phyloP scores from a whole-genome alignment of 2,329 filamentous ascomycete species.

The Ascomycota sp. region DNA sequence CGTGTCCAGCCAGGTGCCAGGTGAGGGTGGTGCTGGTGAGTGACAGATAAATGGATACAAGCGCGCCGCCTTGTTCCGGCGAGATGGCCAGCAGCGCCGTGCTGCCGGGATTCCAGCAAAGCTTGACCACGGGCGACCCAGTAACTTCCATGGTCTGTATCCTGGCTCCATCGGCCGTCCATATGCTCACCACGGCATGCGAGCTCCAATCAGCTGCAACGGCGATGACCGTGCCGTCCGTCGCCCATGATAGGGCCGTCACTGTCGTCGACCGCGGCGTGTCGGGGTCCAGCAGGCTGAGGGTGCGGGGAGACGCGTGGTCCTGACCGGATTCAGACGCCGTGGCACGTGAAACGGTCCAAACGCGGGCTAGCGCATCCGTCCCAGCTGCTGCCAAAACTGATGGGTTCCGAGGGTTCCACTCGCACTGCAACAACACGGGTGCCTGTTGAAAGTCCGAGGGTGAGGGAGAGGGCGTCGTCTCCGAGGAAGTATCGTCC shows the following conservation, averaged over 20 bases:
- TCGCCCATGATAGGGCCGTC: slow-evolving; percentile 40
- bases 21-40: slow-evolving; percentile 22
- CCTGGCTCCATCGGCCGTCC: slow-evolving; percentile 29
- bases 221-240: slow-evolving; percentile 33
- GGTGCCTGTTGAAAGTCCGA: slow-evolving; percentile 29
- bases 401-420: slow-evolving; percentile 43
- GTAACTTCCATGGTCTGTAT: slow-evolving; percentile 33
- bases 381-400: slow-evolving; percentile 48
- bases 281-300: slow-evolving; percentile 29
- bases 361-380: slow-evolving; percentile 49
- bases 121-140: slow-evolving; percentile 40
- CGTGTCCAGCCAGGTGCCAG: slow-evolving; percentile 27
- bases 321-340: slow-evolving; percentile 19
- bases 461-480: slow-evolving; percentile 17
- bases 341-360: slow-evolving; percentile 38
- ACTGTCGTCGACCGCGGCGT: slow-evolving; percentile 30
- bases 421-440: slow-evolving; percentile 47
- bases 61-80: slow-evolving; percentile 29
- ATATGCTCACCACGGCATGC: slow-evolving; percentile 32
- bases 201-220: slow-evolving; percentile 34
- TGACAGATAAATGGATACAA: slow-evolving; percentile 34
- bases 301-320: slow-evolving; percentile 18
- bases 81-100: slow-evolving; percentile 35
- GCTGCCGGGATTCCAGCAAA: slow-evolving; percentile 38
- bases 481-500: slow-evolving; percentile 11